These are phyloP conservation scores for Eimeria acervulina DNA, from an alignment of 169 alveolate species.

Conservation along the genomic window DNA sequence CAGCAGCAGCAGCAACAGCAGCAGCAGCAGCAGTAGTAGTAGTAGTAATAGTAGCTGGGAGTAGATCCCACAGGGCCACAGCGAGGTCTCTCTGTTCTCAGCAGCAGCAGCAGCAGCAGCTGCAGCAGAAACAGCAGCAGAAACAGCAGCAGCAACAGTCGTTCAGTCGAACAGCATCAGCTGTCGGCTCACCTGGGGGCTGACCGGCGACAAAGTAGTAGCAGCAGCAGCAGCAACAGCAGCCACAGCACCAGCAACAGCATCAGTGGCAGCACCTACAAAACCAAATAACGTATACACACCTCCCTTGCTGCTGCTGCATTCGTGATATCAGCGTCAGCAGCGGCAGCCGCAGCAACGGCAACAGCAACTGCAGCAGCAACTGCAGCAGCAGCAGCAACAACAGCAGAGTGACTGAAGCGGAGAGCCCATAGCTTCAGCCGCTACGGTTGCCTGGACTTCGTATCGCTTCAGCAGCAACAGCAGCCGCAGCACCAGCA, in stretches of 20 bases:
- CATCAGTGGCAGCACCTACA: not conserved
- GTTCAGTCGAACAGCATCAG: not conserved
- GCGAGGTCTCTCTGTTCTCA: not conserved
- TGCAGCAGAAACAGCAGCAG: constrained; percentile 40
- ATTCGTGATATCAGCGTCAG: not conserved
- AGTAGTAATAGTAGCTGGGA: not conserved
- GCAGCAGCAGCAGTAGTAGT: not conserved
- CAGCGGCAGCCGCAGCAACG: too few relatives aligned
- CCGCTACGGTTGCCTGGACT: too few relatives aligned
- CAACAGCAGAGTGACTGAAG: too few relatives aligned
- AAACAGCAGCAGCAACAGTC: not conserved
- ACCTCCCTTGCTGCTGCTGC: too few relatives aligned
- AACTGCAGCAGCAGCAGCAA: constrained; percentile 21
- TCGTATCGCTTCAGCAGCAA: too few relatives aligned
- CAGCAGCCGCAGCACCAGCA: too few relatives aligned
- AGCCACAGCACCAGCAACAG: constrained; percentile 33
- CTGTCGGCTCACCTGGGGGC: not conserved
- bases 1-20: constrained; percentile 32
- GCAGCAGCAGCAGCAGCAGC: constrained; percentile 45
- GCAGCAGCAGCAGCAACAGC: constrained; percentile 19
- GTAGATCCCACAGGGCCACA: constrained; percentile 1
- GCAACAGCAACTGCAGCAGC: not conserved
- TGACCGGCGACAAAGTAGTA: not conserved
- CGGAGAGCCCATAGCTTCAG: too few relatives aligned
- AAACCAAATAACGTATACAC: not conserved